Percentiles rank a stretch among this genome's conserved stretches.
phyloP scores from a whole-genome alignment of 1,284 basidiomycete genomes.

The Ceratorhiza oryzae-sativae region DNA sequence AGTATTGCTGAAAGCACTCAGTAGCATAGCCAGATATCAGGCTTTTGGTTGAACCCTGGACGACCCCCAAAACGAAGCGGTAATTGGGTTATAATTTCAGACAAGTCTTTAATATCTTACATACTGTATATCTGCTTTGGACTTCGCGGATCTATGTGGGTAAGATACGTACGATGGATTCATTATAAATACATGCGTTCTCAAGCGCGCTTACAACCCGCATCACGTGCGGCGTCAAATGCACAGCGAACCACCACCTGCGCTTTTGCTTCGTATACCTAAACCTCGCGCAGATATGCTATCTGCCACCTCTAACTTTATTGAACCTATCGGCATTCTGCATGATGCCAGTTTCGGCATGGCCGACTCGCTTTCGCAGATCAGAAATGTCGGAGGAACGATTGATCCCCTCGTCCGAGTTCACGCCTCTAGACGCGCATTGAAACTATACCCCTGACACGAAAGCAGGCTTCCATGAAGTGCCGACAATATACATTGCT shows the following conservation, averaged over 20 bases:
- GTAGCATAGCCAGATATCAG: no score
- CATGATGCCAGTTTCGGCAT: not conserved
- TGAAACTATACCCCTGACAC: not conserved
- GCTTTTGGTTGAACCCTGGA: no score
- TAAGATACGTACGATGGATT: no score
- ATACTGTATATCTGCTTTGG: no score
- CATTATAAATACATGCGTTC: not conserved
- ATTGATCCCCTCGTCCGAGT: conserved; percentile 30
- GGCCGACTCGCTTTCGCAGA: not conserved
- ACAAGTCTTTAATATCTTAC: no score
- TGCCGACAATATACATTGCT: conserved; percentile 1
- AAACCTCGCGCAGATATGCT: not conserved
- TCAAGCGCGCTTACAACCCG: not conserved
- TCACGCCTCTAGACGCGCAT: conserved; percentile 8
- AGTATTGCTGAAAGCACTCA: no score
- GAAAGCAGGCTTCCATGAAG: conserved; percentile 1
- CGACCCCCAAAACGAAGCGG: no score
- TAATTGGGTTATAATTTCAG: no score
- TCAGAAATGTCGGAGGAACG: not conserved
- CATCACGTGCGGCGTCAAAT: not conserved
- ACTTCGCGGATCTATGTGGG: no score
- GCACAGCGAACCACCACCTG: not conserved
- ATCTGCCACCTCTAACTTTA: not conserved
- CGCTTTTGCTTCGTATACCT: not conserved
- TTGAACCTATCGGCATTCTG: not conserved